A percentile compares a stretch with the other conserved stretches of the same genome.
phyloP scores from a whole-genome alignment of 2,329 filamentous ascomycete genomes.

The Colletotrichum magnum region DNA sequence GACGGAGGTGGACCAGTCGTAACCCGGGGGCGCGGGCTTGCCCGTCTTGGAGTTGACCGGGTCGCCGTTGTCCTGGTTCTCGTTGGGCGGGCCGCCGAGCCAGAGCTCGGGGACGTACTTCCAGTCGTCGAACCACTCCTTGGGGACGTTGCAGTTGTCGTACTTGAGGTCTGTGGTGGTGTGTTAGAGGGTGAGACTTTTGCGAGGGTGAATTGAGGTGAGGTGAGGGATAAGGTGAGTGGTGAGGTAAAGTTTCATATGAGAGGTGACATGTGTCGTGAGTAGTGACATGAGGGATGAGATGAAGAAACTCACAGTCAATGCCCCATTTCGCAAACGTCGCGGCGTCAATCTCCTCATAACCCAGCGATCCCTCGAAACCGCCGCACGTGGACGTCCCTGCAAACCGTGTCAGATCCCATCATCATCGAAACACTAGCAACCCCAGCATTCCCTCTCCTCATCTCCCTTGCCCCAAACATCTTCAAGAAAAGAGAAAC shows the following conservation, averaged over 20 bases:
- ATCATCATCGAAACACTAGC: background rate
- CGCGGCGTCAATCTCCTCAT: constrained; percentile 70
- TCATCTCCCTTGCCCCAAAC: no score
- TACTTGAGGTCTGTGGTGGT: constrained; percentile 64
- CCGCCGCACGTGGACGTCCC: constrained; percentile 64
- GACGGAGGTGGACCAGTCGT: constrained; percentile 64
- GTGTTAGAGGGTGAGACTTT: background rate
- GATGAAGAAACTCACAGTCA: constrained; percentile 58
- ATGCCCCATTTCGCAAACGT: constrained; percentile 72
- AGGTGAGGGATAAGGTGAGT: background rate
- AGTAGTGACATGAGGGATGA: background rate
- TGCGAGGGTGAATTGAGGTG: no score
- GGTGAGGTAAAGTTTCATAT: background rate
- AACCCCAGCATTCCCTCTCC: background rate
- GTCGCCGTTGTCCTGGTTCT: constrained; percentile 42
- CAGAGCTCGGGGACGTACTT: constrained; percentile 46
- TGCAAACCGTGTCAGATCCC: constrained; percentile 3
- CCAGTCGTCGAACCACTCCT: constrained; percentile 54
- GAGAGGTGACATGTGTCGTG: background rate
- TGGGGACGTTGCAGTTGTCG: constrained; percentile 66
- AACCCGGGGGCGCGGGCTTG: constrained; percentile 59
- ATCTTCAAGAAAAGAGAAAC: background rate
- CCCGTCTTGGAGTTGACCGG: constrained; percentile 48
- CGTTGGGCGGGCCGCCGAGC: constrained; percentile 49
- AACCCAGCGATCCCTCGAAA: constrained; percentile 69